These are phyloP conservation scores for Phaffomyces opuntiae DNA, from an alignment of 805 yeast genomes.

Conservation along the genomic window DNA sequence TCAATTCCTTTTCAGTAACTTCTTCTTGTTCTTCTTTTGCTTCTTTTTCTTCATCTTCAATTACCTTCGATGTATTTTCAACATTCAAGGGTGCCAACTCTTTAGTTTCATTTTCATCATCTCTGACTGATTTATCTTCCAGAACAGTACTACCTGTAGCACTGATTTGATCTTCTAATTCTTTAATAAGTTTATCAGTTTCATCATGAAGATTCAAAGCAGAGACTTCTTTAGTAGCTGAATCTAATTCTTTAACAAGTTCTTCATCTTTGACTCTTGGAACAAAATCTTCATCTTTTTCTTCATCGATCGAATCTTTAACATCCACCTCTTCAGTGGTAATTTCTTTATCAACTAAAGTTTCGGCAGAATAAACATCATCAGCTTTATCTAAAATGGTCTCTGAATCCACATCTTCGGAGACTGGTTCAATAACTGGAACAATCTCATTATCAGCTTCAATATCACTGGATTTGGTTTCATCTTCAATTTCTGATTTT, in stretches of 20 bases:
- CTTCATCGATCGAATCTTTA: neutral
- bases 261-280: neutral
- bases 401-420: neutral
- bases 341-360: no score
- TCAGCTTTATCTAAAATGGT: no score
- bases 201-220: conserved; percentile 10
- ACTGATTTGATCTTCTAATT: conserved; percentile 15
- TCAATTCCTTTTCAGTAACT: neutral
- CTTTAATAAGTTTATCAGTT: conserved; percentile 16
- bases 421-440: neutral
- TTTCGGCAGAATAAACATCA: no score
- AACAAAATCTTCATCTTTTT: neutral
- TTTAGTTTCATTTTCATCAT: neutral
- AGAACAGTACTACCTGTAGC: neutral
- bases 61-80: neutral
- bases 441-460: neutral
- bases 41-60: neutral
- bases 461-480: neutral
- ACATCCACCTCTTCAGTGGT: neutral
- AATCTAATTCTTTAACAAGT: neutral
- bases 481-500: neutral
- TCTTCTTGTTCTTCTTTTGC: neutral
- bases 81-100: neutral
- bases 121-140: neutral
- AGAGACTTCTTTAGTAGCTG: neutral